Evolutionary conservation across 805 yeast species (phyloP), one percentile per base, ranked within the genome.

Genomic region (Saccharomycopsis selenospora): DNA sequence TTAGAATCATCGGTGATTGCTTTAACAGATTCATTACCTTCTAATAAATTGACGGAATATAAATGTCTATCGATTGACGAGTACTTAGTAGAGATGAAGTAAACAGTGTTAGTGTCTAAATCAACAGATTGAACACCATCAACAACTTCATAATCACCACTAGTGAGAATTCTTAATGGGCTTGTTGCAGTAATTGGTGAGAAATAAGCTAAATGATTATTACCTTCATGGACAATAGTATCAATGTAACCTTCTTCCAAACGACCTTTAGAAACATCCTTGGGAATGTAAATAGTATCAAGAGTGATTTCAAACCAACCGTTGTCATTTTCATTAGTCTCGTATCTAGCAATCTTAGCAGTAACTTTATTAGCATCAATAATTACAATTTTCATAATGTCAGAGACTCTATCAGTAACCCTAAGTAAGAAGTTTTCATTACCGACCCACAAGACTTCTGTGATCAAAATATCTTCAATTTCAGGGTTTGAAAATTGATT

Each of bases 121-220:
- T 84, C 88, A 64, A 77, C 78, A 0, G 82, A 74, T 2, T 82
- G 68, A 2, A 84, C 79, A 1, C 87, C 90, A 52, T 71, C 75
- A 24, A 77, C 84, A n/a, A 93, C 95, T 63, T 93, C 99, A 95
- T 96, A 93, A 0, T 74, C 66, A 4, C 99, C 99, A 2, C 64
- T 50, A 1, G 93, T 85, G 42, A 95, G 72, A 20, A 83, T 61
- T 2, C 57, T 58, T 42, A 56, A 55, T 3, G 87, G 87, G 13
- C 65, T 63, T 0, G 77, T 53, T 3, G 82, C 62, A 23, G 73
- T 69, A 2, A 88, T 78, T 3, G 95, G 93, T 2, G 85, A 69
- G 61, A 79, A 93, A 63, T 84, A 90, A 0, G 89, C 98, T 54
- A 93, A 69, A 63, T 93, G 99, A 50, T 72, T 71, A 56, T 59